Conservation (phyloP, 2,329 filamentous ascomycete genomes). For the Trichophyton rubrum region DNA sequence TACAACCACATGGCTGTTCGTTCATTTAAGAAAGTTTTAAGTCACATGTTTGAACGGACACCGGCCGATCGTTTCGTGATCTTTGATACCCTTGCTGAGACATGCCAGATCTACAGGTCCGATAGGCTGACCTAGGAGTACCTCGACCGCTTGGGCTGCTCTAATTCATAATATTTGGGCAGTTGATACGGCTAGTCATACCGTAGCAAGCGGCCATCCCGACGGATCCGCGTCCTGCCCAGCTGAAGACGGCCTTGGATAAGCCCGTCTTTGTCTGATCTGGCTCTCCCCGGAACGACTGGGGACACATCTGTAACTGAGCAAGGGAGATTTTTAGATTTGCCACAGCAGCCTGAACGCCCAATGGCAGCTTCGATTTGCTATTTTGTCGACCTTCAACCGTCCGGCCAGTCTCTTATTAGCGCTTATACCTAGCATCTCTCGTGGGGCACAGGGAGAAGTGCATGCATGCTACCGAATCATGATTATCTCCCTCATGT, state of each 20-base stretch:
- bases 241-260: not conserved
- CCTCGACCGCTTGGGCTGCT: not conserved
- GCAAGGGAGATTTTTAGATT: not conserved
- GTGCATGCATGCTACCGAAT: not conserved
- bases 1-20: not conserved
- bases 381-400: conserved; percentile 1
- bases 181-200: not conserved
- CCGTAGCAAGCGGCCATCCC: not conserved
- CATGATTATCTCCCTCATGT: not conserved
- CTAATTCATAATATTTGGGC: not conserved
- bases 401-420: not conserved
- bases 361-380: not conserved
- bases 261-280: not conserved
- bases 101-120: not conserved
- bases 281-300: not conserved
- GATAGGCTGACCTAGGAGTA: not conserved
- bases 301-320: not conserved
- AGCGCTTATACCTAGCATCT: not conserved
- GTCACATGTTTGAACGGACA: conserved; percentile 2
- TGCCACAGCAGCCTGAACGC: not conserved
- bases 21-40: not conserved
- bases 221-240: not conserved
- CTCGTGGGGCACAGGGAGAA: not conserved
- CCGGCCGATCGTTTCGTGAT: conserved; percentile 3
- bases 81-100: not conserved